Conservation (phyloP, 345 rosid species). For the Eucalyptus camaldulensis region DNA sequence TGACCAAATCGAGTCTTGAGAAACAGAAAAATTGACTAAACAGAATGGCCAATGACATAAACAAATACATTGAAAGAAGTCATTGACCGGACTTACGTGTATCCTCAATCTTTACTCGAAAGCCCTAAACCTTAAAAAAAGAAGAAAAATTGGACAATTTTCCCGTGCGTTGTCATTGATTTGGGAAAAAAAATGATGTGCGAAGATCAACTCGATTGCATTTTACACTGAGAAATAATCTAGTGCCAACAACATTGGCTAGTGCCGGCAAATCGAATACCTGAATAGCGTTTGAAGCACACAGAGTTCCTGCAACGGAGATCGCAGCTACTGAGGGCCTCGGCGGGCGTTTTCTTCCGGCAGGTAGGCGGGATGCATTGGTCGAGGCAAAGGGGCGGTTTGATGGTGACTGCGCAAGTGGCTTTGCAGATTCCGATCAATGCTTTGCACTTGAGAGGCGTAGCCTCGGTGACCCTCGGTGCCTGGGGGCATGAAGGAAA, state of each 20-base stretch:
- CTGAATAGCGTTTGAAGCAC: background rate
- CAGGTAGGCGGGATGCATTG: background rate
- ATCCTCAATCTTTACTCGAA: no score
- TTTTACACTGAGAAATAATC: background rate
- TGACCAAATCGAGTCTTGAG: no score
- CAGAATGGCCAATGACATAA: no score
- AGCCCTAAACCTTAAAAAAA: no score
- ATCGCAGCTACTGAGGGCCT: background rate
- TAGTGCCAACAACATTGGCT: background rate
- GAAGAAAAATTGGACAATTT: background rate
- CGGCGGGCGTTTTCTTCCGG: background rate
- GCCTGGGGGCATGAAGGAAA: background rate
- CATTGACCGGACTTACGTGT: rapidly evolving
- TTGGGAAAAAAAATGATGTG: background rate
- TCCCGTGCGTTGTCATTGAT: background rate
- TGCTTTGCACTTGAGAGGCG: background rate
- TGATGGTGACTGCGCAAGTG: background rate
- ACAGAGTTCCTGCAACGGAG: background rate
- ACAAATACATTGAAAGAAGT: no score
- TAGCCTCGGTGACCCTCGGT: background rate
- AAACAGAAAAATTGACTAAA: no score
- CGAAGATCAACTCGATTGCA: background rate
- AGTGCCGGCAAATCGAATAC: background rate
- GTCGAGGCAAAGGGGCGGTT: background rate
- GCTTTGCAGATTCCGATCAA: background rate